Evolutionary conservation across 352 stramenopile genomes (phyloP), one percentile per base, ranked within the genome.

Genomic region (Globisporangium ultimum): DNA sequence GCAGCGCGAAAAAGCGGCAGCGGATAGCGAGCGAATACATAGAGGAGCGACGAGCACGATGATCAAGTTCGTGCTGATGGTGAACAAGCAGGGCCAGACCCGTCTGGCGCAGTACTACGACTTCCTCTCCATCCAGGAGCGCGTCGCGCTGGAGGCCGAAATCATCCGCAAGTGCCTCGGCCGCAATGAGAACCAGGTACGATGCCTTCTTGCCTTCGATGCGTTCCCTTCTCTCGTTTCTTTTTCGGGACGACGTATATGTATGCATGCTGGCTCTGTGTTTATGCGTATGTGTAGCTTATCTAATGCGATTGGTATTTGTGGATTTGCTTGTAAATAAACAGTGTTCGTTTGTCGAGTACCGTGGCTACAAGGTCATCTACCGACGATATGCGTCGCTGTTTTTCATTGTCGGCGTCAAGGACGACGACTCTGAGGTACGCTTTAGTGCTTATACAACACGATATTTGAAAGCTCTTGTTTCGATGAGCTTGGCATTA

Each of bases 51-150:
- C 4, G 28, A 36, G 28, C 15, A 61, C 22, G 53, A 98, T 97
- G 91, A 97, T 98, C 67, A 96, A 98, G 78, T 98, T 98, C 68
- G 85, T 98, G 55, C 66, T 98, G 47, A 97, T 98, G 91, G 95
- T 98, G 58, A 98, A 99, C 79, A 99, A 99, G 81, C 97, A 99
- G 74, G 98, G 98, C 45, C 98, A 99, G 82, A 99, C 97, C 51
- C 91, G 98, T n/a, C 85, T 99, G 53, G 98, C 97, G 8, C 97
- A 97, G 57, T 99, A 99, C 79, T 99, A 99, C 71, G 96, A 99
- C 84, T 99, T 98, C 84, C 87, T 99, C 55, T 91, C 93, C 34
- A 99, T 99, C 76, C 92, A 98, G 60, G 97, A 99, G 78, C 88
- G 97, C 61, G 95, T 98, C 17, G 97, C 97, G 34, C 78, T 99